Base-by-base conservation (phyloP, 2,329 filamentous ascomycete genomes). In the Paecilomyces sp. region DNA sequence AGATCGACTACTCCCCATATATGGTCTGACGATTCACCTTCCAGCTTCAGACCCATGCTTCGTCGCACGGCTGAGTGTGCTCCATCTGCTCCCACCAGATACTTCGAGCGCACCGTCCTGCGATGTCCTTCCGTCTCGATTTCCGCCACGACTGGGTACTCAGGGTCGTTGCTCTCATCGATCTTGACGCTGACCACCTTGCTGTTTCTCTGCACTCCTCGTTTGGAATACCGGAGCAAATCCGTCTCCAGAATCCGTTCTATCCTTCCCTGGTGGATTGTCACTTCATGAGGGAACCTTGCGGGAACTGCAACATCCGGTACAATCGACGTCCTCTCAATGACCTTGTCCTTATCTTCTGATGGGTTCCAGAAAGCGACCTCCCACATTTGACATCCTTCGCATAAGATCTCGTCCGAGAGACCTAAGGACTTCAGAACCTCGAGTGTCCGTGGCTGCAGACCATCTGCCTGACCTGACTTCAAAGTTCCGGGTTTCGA, bases 1-100 rank as follows among this genome's bases (percentile, higher is more conserved):
- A 88, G 83, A 67, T 91, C 88, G 78, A 91, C 88, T 18, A 91
- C 88, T 52, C 88, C 88, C 88, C 88, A 91, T 28, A 91, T 85
- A 68, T 89, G 80, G 54, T 87, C 81, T 58, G 87, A 87, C 15
- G 87, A 87, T 67, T 90, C 88, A 61, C 87, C 90, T 36, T 85
- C 81, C 28, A 91, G 77, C 33, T 68, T 66, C 6, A 79, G 62
- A 1, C 71, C 73, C 68, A 79, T 72, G 66, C 85, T 80, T 52
- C 85, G 79, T 52, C 88, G 80, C 15, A 90, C 81, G 58, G 83
- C 84, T 0, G 88, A 90, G 61, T 84, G 82, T 2, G 88, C 85
- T 0, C 88, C 88, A 69, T 91, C 88, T 4, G 85, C 88, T 30
- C 88, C 83, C 62, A 91, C 87, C 3, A 91, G 76, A 63, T 91